A percentile compares a stretch with the other conserved stretches of the same genome.
Conservation (phyloP, 306 rosid species). For the Vicia faba region DNA sequence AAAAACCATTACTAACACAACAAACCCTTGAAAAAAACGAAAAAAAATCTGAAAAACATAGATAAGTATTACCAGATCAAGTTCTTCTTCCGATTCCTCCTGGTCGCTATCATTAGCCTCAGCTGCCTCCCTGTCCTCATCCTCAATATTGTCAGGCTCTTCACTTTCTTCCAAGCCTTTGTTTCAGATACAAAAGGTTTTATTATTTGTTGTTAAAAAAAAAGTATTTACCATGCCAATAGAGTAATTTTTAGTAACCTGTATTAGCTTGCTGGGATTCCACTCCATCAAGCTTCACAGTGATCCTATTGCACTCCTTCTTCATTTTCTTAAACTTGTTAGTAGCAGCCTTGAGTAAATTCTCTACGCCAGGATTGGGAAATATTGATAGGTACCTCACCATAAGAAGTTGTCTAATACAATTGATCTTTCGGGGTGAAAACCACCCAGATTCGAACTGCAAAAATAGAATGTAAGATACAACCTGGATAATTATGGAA, state of each 20-base stretch:
- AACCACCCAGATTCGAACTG: conserved; percentile 89
- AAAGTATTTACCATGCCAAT: conserved; percentile 19
- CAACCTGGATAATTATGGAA: conserved; percentile 21
- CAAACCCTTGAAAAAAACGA: conserved; percentile 3
- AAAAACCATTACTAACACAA: conserved; percentile 21
- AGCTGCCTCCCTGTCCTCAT: conserved; percentile 59
- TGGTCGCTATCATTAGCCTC: conserved; percentile 64
- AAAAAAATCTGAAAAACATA: conserved; percentile 20
- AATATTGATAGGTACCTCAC: conserved; percentile 71
- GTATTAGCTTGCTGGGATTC: conserved; percentile 50
- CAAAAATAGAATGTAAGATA: conserved; percentile 40
- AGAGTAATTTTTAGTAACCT: conserved; percentile 48
- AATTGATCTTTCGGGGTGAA: conserved; percentile 53
- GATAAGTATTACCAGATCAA: conserved; percentile 54
- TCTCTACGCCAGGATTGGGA: conserved; percentile 66
- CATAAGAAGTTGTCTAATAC: conserved; percentile 69
- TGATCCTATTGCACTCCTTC: conserved; percentile 50
- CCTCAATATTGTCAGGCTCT: conserved; percentile 55
- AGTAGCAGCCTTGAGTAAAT: conserved; percentile 66
- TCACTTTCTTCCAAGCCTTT: conserved; percentile 47
- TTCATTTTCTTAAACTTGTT: conserved; percentile 72
- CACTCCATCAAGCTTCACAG: conserved; percentile 50
- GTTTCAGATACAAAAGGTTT: conserved; percentile 27
- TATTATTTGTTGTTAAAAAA: conserved; percentile 22
- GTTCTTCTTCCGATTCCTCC: conserved; percentile 63